Evolutionary conservation across 352 stramenopile genomes (phyloP), one percentile per base, ranked within the genome.

Genomic region (Phytophthora nicotianae): DNA sequence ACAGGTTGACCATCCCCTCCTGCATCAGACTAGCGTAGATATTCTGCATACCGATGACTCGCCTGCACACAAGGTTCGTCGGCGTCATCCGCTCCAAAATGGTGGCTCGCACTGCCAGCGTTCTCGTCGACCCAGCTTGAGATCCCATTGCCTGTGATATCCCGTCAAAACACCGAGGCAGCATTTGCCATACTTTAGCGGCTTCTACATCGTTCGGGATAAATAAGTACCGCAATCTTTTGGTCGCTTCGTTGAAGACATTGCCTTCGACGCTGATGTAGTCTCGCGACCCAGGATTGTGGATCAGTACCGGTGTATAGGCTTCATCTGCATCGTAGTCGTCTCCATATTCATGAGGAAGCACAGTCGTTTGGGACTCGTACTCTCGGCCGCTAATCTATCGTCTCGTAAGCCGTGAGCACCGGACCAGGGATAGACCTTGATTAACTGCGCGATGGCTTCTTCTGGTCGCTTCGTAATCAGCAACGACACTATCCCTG

Each of bases 1-100:
- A 81, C 42, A 65, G 72, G 58, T 84, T 84, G 35, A 79, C 72
- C 2, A 72, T 81, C 23, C 72, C 72, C 43, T 74, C 69, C 48
- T 79, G 79, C 72, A 84, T 84, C 32, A 75, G 49, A 26, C 70
- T 80, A 35, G 65, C 66, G 29, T 71, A 80, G 14, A 81, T 38
- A 51, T 80, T 81, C 7, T 58, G 60, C 10, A 72, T 76, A 32
- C 75, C 75, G 8, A 81, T 37, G 43, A 81, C 75, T 26, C 49
- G 17, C 67, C 57, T 7, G 49, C 43, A 48, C 57, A 71, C 5
- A n/a, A n/a, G 27, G 20, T 24, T 81, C 72, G 33, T 27, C 67
- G 21, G 50, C 57, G 23, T 70, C 49, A 17, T 79, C 66, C 2
- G 58, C 53, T 41, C 73, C 75, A 49, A 77, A 84, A 47, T 84